Evolutionary conservation across 805 yeast species (phyloP).

Genomic region (Cyberlindnera maclurae): DNA sequence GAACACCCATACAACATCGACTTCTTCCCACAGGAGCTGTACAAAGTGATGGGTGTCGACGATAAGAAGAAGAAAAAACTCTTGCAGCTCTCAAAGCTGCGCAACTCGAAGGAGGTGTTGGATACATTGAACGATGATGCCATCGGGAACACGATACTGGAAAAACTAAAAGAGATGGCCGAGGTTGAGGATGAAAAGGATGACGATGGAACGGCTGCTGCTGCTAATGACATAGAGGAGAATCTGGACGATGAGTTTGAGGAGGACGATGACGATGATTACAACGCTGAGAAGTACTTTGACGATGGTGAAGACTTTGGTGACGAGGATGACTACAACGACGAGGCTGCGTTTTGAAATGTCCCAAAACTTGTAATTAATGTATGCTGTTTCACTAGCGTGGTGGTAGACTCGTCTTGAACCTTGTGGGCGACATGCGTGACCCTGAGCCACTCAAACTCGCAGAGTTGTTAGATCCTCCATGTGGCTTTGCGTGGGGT

Average conservation of each 20-base stretch:
- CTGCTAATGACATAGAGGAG: slow-evolving; percentile 32
- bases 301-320: slow-evolving; percentile 51
- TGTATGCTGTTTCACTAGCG: slow-evolving; percentile 1
- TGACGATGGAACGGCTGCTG: slow-evolving; percentile 22
- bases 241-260: slow-evolving; percentile 51
- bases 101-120: slow-evolving; percentile 20
- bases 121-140: slow-evolving; percentile 22
- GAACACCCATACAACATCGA: slow-evolving; percentile 70
- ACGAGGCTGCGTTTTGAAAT: slow-evolving; percentile 52
- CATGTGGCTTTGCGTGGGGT: slow-evolving; percentile 38
- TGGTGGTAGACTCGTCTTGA: slow-evolving; percentile 17
- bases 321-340: slow-evolving; percentile 44
- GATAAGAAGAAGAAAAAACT: slow-evolving; percentile 46
- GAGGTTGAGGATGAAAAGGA: slow-evolving; percentile 41
- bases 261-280: slow-evolving; percentile 57
- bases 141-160: slow-evolving; percentile 33
- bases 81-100: slow-evolving; percentile 32
- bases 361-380: not conserved
- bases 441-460: slow-evolving; percentile 9
- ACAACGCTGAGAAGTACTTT: slow-evolving; percentile 56
- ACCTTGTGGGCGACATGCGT: slow-evolving; percentile 18
- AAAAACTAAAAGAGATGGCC: slow-evolving; percentile 41
- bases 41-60: slow-evolving; percentile 59
- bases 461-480: slow-evolving; percentile 1
- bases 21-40: slow-evolving; percentile 74